Base-by-base conservation (phyloP, 495 filamentous ascomycete genomes). In the Neurospora tetraspora region DNA sequence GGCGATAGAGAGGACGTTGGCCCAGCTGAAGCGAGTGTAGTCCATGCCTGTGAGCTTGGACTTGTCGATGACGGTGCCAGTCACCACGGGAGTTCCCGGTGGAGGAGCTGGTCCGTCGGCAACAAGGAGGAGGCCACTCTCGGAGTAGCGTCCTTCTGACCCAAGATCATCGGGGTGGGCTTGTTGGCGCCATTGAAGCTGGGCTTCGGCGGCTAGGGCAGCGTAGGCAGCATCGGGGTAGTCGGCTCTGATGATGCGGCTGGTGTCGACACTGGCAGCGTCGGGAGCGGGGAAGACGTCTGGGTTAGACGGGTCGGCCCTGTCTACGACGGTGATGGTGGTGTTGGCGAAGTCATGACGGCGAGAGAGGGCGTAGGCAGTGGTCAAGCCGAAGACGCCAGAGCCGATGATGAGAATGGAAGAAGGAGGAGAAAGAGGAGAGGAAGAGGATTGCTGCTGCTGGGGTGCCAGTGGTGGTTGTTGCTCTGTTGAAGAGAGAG, bases 211-310 rank as follows among this genome's bases (percentile, higher is more conserved):
- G 7, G 88, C 92, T 65, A 98, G 89, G 10, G 82, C 79, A 12
- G 91, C 85, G 79, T 98, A 97, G 3, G 86, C 87, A 3, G 87
- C 82, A 78, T 93, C 86, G 3, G 89, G 86, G 79, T 97, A 97
- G 83, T 97, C 94, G 43, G 93, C 84, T 36, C 94, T 87, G 72
- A 98, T 86, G 76, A 94, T 92, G 69, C 92, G 90, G 23, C 91
- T 93, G 47, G 85, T 87, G 83, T 95, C 93, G 76, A 93, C 87
- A 69, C 89, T 92, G 37, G 91, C 87, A 72, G 89, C 88, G 75
- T 94, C 88, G 4, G 88, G 88, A 73, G 91, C 86, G 36, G 91
- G 91, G 80, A 93, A 92, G 1, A 79, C 76, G 37, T 76, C 80
- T 1, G 77, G 70, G 0, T 80, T 76, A n/a, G 87, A 84, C 38